Percentiles rank a stretch among this genome's conserved stretches.
Conservation (phyloP, 495 filamentous ascomycete genomes). For the Usnea hakonensis region DNA sequence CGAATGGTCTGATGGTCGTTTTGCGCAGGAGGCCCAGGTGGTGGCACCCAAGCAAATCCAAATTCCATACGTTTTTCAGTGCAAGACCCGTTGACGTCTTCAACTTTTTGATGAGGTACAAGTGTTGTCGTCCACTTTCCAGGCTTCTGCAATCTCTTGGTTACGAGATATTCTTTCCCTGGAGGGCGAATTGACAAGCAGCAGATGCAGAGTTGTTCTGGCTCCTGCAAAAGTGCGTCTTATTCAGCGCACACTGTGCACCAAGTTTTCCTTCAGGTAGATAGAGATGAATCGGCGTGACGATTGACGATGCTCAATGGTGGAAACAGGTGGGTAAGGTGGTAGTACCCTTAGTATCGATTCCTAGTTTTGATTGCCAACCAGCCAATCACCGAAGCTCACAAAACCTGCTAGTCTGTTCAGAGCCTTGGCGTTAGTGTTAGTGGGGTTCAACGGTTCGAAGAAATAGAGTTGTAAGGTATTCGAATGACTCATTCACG, state of each 20-base stretch:
- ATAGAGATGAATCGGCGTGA: background rate
- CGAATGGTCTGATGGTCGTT: slow-evolving; percentile 7
- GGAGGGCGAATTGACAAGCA: background rate
- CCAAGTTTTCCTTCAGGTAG: background rate
- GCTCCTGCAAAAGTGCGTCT: no score
- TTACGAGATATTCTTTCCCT: background rate
- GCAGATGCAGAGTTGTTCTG: background rate
- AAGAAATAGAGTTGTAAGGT: no score
- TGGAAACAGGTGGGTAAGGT: background rate
- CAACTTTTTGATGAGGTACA: background rate
- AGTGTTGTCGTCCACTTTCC: background rate
- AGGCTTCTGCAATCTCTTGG: background rate
- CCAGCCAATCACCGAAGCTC: background rate
- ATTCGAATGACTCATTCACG: no score
- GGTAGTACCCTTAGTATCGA: no score
- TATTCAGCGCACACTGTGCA: background rate
- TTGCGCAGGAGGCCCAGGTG: slow-evolving; percentile 4
- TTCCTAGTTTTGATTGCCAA: background rate
- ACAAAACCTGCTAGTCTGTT: background rate
- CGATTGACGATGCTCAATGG: background rate
- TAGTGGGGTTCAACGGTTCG: no score
- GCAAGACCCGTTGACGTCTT: background rate
- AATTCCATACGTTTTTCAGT: slow-evolving; percentile 4
- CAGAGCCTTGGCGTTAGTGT: background rate
- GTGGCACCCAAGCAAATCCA: slow-evolving; percentile 5